Percentiles rank a stretch among this genome's conserved stretches.
Conservation (phyloP, 2,329 filamentous ascomycete genomes). For the Leptographium radiaticola region DNA sequence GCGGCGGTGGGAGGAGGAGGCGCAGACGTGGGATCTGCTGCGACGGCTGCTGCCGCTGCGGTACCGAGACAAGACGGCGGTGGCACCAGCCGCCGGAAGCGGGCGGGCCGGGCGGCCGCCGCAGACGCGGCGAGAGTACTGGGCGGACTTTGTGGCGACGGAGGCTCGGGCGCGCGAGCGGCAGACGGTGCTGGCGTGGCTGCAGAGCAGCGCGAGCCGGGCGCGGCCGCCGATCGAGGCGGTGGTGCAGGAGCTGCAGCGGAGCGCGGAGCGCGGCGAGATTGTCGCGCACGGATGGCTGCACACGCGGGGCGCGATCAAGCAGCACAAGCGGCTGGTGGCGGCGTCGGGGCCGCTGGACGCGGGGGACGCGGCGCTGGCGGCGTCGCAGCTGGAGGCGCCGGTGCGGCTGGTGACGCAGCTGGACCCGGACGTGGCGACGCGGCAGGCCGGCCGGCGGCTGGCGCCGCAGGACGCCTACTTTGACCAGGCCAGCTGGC, state of each 20-base stretch:
- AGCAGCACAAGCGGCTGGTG: constrained; percentile 72
- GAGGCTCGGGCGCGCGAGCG: constrained; percentile 67
- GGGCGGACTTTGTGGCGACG: constrained; percentile 59
- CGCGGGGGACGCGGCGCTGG: constrained; percentile 43
- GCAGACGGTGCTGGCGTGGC: constrained; percentile 69
- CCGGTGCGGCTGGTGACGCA: constrained; percentile 61
- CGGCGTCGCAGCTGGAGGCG: constrained; percentile 42
- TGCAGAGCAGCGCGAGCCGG: constrained; percentile 64
- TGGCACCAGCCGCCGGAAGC: constrained; percentile 12
- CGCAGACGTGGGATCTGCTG: constrained; percentile 82
- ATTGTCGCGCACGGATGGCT: constrained; percentile 84
- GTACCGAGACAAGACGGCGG: constrained; percentile 30
- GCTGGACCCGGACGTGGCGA: constrained; percentile 81
- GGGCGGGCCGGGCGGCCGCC: constrained; percentile 10
- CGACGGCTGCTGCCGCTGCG: constrained; percentile 60
- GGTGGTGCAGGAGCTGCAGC: constrained; percentile 62
- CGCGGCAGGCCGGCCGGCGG: constrained; percentile 55
- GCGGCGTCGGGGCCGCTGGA: constrained; percentile 53
- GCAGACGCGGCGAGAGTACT: constrained; percentile 28
- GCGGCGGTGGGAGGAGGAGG: constrained; percentile 64
- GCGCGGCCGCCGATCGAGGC: constrained; percentile 60
- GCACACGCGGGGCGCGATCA: constrained; percentile 80
- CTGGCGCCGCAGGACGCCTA: constrained; percentile 75
- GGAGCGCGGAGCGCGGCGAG: constrained; percentile 64
- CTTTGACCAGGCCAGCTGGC: constrained; percentile 84